Evolutionary conservation across 2,329 filamentous ascomycete genomes (phyloP), one percentile per base, ranked within the genome.

Genomic region (Fusarium phyllophilum): DNA sequence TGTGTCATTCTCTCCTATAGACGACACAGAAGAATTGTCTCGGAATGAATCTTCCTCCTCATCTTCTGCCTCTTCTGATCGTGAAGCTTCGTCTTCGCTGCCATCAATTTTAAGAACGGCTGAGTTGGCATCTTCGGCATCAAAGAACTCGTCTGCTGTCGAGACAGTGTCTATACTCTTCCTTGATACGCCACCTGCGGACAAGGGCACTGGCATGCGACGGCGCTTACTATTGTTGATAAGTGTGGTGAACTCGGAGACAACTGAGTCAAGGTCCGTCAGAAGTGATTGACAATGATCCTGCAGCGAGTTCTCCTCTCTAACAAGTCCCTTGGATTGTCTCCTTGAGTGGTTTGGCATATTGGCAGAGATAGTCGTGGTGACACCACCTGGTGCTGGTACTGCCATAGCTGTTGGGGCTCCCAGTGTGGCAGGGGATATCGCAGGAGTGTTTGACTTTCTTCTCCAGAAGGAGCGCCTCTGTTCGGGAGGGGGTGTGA

Each of bases 381-480:
- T 75, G 11, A 81, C 75, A 33, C 78, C 81, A n/a, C 81, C 81
- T 6, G 85, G 84, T 14, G 83, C 79, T 1, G 87, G 83, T 6
- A 86, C 83, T 18, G 85, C 83, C 36, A 86, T 74, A 5, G 83
- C 78, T 4, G 82, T 75, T 2, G 83, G 67, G 39, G 84, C 80
- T 13, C 86, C 83, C 26, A 85, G 72, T 15, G 82, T 79, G 34
- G 83, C 80, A 6, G 86, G 82, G 10, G 84, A 81, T 36, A 85
- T 78, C 6, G 84, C 81, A 26, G 86, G 81, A 4, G 85, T 84
- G 77, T 91, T 95, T 2, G 92, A 86, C 83, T 97, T 98, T 54
- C 96, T 91, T 82, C 95, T 97, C 96, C 96, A 99, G 79, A 99
- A 98, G 0, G 94, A 87, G 67, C 90, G 89, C 80, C 87, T 94